These are phyloP conservation scores for Myriosclerotinia curreyana DNA, from an alignment of 2,329 filamentous ascomycete genomes.

Conservation along the genomic window DNA sequence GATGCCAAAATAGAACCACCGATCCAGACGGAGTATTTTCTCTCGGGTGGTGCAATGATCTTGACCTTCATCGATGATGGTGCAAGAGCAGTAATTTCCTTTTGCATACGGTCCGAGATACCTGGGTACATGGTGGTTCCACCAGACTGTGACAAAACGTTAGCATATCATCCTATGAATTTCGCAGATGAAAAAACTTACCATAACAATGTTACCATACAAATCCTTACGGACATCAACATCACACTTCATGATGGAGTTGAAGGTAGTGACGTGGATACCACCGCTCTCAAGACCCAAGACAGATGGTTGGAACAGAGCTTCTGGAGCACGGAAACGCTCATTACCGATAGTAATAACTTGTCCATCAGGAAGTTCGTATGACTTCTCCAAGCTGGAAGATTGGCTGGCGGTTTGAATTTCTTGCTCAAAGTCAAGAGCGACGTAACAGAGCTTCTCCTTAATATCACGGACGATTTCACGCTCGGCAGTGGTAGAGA, in stretches of 20 bases:
- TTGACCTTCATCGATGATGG: slow-evolving; percentile 99
- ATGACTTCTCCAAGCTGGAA: slow-evolving; percentile 99
- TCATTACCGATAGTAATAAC: slow-evolving; percentile 99
- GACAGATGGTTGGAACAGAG: slow-evolving; percentile 98
- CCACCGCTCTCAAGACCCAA: slow-evolving; percentile 97
- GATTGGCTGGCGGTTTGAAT: slow-evolving; percentile 99
- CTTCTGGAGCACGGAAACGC: slow-evolving; percentile 99
- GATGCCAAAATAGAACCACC: slow-evolving; percentile 99
- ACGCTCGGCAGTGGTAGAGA: slow-evolving; percentile 99
- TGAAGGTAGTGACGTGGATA: slow-evolving; percentile 99
- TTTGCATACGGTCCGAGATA: slow-evolving; percentile 99
- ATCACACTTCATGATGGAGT: slow-evolving; percentile 99
- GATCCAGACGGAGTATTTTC: slow-evolving; percentile 99
- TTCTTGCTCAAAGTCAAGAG: slow-evolving; percentile 99
- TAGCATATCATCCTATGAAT: slow-evolving; percentile 22
- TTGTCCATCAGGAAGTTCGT: slow-evolving; percentile 98
- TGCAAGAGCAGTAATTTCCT: slow-evolving; percentile 99
- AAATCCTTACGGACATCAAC: slow-evolving; percentile 99
- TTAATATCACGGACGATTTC: slow-evolving; percentile 99
- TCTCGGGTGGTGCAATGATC: slow-evolving; percentile 99
- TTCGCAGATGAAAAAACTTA: slow-evolving; percentile 51
- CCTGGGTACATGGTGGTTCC: slow-evolving; percentile 99
- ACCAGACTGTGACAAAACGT: slow-evolving; percentile 70
- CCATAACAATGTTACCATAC: slow-evolving; percentile 99
- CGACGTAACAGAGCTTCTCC: slow-evolving; percentile 99